Percentiles rank a stretch among this genome's conserved stretches.
Conservation (phyloP, 192 early-diverging fungal species). For the Backusella liffmaniae region DNA sequence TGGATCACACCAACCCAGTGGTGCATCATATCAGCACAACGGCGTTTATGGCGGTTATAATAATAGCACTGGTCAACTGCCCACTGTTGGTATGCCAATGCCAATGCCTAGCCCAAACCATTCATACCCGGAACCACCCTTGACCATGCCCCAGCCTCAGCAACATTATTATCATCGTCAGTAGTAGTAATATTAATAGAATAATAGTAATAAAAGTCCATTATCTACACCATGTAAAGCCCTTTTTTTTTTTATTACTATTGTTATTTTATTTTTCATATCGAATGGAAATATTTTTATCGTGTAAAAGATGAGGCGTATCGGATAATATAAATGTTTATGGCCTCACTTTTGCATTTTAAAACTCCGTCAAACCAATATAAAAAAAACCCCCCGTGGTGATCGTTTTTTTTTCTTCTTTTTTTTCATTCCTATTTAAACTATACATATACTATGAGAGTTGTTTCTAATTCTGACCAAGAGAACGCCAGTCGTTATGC, state of each 20-base stretch:
- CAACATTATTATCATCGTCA: neutral
- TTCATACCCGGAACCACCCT: neutral
- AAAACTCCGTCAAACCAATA: neutral
- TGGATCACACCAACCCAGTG: too few species aligned
- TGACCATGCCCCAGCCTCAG: neutral
- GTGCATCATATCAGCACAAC: neutral
- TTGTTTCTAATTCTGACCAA: constrained; percentile 36
- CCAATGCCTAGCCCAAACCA: neutral
- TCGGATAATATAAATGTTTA: neutral
- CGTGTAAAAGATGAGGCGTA: neutral
- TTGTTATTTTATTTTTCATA: too few species aligned
- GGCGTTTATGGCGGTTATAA: neutral
- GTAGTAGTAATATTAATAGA: neutral
- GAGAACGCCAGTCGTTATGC: constrained; percentile 33
- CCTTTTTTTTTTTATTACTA: too few species aligned
- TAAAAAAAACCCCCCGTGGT: neutral
- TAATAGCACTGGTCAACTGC: neutral
- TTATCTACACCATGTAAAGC: too few species aligned
- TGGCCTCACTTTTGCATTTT: neutral
- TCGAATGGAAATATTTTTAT: neutral
- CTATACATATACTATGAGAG: constrained; percentile 28
- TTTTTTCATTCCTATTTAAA: neutral
- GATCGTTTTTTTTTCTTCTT: neutral
- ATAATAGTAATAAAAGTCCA: neutral
- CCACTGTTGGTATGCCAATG: neutral